Evolutionary conservation across 1,284 basidiomycete species (phyloP), one percentile per base, ranked within the genome.

Genomic region (Porodaedalea pini): DNA sequence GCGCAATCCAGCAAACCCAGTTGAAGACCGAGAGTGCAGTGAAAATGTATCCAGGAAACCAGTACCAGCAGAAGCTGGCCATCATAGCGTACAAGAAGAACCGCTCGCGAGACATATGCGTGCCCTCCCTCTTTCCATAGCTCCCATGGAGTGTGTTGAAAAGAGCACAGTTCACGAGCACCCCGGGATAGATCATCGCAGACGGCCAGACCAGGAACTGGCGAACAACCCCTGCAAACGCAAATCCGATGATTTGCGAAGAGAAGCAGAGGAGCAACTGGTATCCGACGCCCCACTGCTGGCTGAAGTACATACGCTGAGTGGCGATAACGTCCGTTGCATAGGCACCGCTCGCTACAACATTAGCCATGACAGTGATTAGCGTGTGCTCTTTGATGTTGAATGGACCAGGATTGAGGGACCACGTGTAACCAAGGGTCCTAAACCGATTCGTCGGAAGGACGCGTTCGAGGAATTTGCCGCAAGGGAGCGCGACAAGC

Each of bases 1-100:
- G 93, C 52, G 82, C 90, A 65, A 96, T 94, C 95, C 94, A 98
- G 78, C 94, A 96, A 39, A 87, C 82, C 88, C 92, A 97, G 67
- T 88, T 93, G 75, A 94, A 94, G 54, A 87, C 72, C 64, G 84
- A 86, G 51, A 91, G 76, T 11, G 79, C 89, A n/a, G 88, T 90
- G 75, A 88, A 91, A 53, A 92, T 72, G 69, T 83, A 92, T 25
- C 90, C 90, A 0, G 94, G 94, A 10, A 97, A 64, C 78, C 88
- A 94, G 73, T 90, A 95, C 80, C 84, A 95, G 21, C 79, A 61
- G 63, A 86, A 86, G 65, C 85, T 85, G 64, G 75, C 80, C 17
- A 73, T 64, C 50, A 83, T 67, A 5, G 79, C 80, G 64, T 85
- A 78, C 63, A 77, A 65, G 73, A 96, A 91, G 77, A 93, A 96